These are phyloP conservation scores for Neonectria sp. DNA, from an alignment of 2,329 filamentous ascomycete genomes.

Conservation along the genomic window DNA sequence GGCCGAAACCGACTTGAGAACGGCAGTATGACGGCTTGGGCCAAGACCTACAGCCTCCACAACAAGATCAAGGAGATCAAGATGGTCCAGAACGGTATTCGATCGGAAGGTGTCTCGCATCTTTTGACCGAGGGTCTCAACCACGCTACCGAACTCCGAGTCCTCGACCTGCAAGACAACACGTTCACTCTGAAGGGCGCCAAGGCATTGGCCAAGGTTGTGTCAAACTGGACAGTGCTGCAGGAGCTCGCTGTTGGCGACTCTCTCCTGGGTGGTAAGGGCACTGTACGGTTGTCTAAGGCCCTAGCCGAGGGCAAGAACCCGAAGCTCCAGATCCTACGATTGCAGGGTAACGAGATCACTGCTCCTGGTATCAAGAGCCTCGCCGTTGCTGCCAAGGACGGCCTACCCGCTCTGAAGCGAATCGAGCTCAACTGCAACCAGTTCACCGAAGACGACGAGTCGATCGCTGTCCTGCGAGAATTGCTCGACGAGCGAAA, in stretches of 20 bases:
- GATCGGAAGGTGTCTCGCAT: constrained; percentile 90
- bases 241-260: constrained; percentile 91
- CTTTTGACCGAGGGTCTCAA: constrained; percentile 85
- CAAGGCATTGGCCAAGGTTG: constrained; percentile 81
- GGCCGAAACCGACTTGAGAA: constrained; percentile 96
- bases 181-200: constrained; percentile 91
- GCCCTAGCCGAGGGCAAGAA: constrained; percentile 85
- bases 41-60: constrained; percentile 87
- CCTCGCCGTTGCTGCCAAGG: constrained; percentile 77
- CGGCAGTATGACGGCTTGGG: constrained; percentile 97
- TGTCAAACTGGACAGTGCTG: constrained; percentile 81
- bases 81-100: constrained; percentile 99
- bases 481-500: constrained; percentile 83
- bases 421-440: constrained; percentile 97
- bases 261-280: constrained; percentile 85
- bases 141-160: constrained; percentile 77
- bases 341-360: constrained; percentile 96
- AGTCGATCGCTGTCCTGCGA: constrained; percentile 76
- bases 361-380: constrained; percentile 81
- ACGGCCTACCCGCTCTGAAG: constrained; percentile 80
- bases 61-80: constrained; percentile 87
- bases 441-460: constrained; percentile 90
- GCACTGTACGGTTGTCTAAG: constrained; percentile 79
- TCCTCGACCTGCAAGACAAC: constrained; percentile 96
- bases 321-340: constrained; percentile 82